phyloP scores from a whole-genome alignment of 2,329 filamentous ascomycete genomes.

The Botrytis hyacinthi region DNA sequence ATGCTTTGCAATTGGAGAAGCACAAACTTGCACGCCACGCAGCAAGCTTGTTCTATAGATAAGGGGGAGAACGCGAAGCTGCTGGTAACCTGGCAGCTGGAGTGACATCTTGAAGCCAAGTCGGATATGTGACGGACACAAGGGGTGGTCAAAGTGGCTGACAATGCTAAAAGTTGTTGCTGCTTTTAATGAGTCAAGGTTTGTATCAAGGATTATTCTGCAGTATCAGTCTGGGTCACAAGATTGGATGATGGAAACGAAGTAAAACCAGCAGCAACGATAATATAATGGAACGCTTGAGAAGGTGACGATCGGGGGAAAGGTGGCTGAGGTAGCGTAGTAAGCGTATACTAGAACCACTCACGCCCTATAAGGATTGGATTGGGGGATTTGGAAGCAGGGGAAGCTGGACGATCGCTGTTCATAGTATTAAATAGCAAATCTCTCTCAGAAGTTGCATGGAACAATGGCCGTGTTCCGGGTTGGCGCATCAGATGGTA shows the following conservation, averaged over 20 bases:
- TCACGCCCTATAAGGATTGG: slow-evolving; percentile 18
- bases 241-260: neutral
- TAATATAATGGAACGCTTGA: neutral
- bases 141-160: slow-evolving; percentile 8
- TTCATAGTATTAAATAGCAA: neutral
- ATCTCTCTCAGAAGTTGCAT: slow-evolving; percentile 6
- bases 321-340: slow-evolving; percentile 2
- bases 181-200: neutral
- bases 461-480: slow-evolving; percentile 16
- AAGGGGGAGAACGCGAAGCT: neutral
- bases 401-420: slow-evolving; percentile 7
- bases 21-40: neutral
- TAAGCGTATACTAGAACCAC: neutral
- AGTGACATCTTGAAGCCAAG: slow-evolving; percentile 5
- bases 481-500: slow-evolving; percentile 15
- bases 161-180: neutral
- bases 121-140: slow-evolving; percentile 5
- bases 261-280: neutral
- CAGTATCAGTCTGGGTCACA: neutral
- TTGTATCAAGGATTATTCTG: neutral
- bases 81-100: neutral
- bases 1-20: neutral
- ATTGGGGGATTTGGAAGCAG: neutral
- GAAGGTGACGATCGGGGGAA: neutral
- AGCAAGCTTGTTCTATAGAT: neutral